Evolutionary conservation across 345 rosid species (phyloP), one percentile per base, ranked within the genome.

Genomic region (Psidium friedrichsthalianum): DNA sequence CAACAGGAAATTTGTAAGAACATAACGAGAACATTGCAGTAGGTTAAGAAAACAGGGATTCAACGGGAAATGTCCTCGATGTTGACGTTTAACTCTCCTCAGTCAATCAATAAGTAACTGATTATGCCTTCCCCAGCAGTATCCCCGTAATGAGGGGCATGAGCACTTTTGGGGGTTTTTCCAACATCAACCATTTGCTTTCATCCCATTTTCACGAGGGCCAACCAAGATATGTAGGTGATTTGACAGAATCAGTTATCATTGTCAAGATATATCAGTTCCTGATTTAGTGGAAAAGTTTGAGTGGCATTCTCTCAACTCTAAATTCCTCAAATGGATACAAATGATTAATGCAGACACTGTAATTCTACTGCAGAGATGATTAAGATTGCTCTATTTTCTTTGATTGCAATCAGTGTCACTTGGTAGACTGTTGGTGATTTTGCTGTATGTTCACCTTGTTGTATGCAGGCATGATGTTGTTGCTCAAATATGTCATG

Each of bases 401-500:
- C 18, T 27, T 27, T 16, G 20, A 82, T 36, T 82, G 84, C 84
- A 78, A 22, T 44, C 82, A 53, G n/a, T 52, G 59, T 36, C 13
- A 5, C 18, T 69, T 36, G 47, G 25, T 36, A 36, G 80, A 32
- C 29, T 52, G 58, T 27, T 18, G 55, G 84, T 2, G 58, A 82
- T 82, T 82, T 82, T 56, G 51, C 74, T 83, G 47, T 18, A 69
- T 69, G 29, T 55, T 52, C 27, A 4, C 74, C 24, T 32, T 74
- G 20, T 27, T 82, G 14, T 89, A 83, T 84, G 88, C 84, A 97
- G 99, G 92, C 90, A 92, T 85, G 99, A 97, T 86, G 91, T 97
- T 84, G 93, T 97, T 89, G 99, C 99, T 55, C 99, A 94, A 89
- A 90, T 97, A 80, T 90, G 86, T 87, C 86, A 95, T 85, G 99